Conservation (phyloP, 169 alveolate genomes). For the Plasmodium yoelii region DNA sequence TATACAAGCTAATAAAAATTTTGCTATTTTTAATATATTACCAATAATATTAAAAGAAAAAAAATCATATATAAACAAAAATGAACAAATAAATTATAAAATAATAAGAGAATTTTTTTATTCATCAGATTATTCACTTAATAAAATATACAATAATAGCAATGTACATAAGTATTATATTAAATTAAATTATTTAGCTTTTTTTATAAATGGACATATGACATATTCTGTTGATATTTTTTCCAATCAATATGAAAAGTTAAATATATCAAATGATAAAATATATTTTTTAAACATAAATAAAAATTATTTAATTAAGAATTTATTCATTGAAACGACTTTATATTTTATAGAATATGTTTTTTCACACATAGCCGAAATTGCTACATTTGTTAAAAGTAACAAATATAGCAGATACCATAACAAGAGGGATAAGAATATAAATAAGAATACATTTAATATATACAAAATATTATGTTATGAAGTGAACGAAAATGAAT, state of each 20-base stretch:
- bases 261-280: constrained; percentile 10
- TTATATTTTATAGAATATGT: constrained; percentile 51
- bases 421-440: neutral
- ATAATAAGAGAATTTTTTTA: constrained; percentile 22
- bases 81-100: constrained; percentile 11
- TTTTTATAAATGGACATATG: constrained; percentile 63
- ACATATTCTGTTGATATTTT: constrained; percentile 43
- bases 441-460: constrained; percentile 2
- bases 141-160: constrained; percentile 2
- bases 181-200: constrained; percentile 35
- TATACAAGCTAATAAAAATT: constrained; percentile 32
- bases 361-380: constrained; percentile 19
- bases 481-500: constrained; percentile 20
- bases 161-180: constrained; percentile 13
- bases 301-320: constrained; percentile 44
- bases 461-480: constrained; percentile 55
- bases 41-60: constrained; percentile 2
- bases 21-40: constrained; percentile 28
- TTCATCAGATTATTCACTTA: constrained; percentile 8
- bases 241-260: constrained; percentile 23
- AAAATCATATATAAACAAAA: neutral
- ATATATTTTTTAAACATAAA: constrained; percentile 36
- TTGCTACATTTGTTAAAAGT: constrained; percentile 5
- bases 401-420: too few relatives aligned
- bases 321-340: constrained; percentile 37